Percentiles rank a stretch among this genome's conserved stretches.
These are phyloP conservation scores for Colletotrichum sp. DNA, from an alignment of 2,329 filamentous ascomycete species.

Conservation along the genomic window DNA sequence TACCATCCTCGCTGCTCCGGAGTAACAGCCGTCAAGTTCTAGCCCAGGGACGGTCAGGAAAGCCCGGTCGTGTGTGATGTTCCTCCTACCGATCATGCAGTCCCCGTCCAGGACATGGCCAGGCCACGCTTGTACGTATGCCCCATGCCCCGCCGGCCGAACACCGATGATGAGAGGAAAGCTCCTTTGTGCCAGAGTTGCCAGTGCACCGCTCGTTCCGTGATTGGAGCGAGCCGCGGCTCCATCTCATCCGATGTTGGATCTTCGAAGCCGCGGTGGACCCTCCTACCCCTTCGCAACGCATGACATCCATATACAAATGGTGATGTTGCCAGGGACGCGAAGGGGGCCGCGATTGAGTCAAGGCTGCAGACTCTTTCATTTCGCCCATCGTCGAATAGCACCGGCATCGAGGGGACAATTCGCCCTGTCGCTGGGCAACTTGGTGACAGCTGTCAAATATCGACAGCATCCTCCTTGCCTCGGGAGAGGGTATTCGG, in stretches of 20 bases:
- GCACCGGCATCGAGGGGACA: background rate
- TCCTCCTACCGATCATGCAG: slow-evolving; percentile 7
- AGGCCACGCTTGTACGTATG: background rate
- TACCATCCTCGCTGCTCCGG: slow-evolving; percentile 3
- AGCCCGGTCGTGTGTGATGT: slow-evolving; percentile 5
- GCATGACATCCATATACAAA: slow-evolving; percentile 7
- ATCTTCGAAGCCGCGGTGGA: background rate
- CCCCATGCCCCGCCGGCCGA: background rate
- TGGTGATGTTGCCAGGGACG: background rate
- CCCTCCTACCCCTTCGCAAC: slow-evolving; percentile 1
- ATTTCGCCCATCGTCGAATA: background rate
- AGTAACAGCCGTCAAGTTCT: background rate
- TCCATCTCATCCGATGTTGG: slow-evolving; percentile 10
- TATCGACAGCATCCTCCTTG: slow-evolving; percentile 18
- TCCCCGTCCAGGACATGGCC: background rate
- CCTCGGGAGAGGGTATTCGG: background rate
- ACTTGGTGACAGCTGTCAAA: slow-evolving; percentile 15
- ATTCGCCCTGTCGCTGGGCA: background rate
- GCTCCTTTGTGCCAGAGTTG: background rate
- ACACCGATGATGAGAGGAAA: background rate
- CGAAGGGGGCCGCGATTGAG: background rate
- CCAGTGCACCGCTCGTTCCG: background rate
- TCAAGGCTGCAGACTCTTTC: background rate
- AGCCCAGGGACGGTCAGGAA: slow-evolving; percentile 1
- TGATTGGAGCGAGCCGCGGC: slow-evolving; percentile 8